Evolutionary conservation across 805 yeast genomes (phyloP), one percentile per base, ranked within the genome.

Genomic region (Limtongia smithiae): DNA sequence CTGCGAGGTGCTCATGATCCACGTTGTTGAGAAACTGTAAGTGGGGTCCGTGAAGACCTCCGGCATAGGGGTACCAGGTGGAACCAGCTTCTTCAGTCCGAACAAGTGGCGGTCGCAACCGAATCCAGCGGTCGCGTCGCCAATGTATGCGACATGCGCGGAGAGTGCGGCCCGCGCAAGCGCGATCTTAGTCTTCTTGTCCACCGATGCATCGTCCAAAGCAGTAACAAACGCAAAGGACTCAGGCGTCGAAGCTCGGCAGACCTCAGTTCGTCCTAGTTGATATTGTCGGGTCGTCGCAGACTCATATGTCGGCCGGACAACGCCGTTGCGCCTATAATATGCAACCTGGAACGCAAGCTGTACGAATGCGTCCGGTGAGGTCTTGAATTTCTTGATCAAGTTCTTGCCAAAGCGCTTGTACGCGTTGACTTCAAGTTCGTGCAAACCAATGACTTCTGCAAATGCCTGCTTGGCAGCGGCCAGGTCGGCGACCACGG

Each of bases 21-120:
- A 91, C 39, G 85, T 79, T 28, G 81, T 72, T 4, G 94, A 82
- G 71, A 87, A 91, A 41, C 72, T 67, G 65, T 77, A 87, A 57
- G 86, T 72, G 12, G 94, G 85, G 68, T 91, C 94, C 20, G 72
- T 66, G 75, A 82, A 89, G 41, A 91, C 68, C 6, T 70, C 83
- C 24, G 90, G 93, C 9, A 71, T 55, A 30, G 68, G 68, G 65
- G 81, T 85, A 36, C 79, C 81, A 3, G 75, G 69, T 50, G 72
- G 64, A 32, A 85, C 60, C 78, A 83, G 77, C 65, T 83, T 82
- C 71, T 84, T 84, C 62, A 91, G 74, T 5, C 97, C 98, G 58
- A 88, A 80, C 64, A 90, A 77, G 69, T 91, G 98, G 65, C 98
- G 85, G 67, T 91, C 98, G 51, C 86, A 86, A 55, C 96, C 98